A percentile compares a stretch with the other conserved stretches of the same genome.
Conservation (phyloP, 805 yeast genomes). For the Yamadazyma takamatsuzukensis region DNA sequence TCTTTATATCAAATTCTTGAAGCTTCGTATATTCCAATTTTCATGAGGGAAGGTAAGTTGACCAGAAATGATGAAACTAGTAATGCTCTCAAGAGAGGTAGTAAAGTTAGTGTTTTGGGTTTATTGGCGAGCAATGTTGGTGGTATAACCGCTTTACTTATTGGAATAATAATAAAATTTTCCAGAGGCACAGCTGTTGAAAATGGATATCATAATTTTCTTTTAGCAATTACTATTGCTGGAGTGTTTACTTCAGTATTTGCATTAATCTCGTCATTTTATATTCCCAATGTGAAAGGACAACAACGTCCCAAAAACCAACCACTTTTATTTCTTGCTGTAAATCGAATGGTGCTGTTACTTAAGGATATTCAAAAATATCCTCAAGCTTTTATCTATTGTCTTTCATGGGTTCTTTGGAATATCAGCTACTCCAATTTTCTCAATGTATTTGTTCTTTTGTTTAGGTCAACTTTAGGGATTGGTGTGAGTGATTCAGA, state of each 20-base stretch:
- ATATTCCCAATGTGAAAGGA: slow-evolving; percentile 29
- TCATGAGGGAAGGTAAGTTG: slow-evolving; percentile 36
- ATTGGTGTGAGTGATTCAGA: slow-evolving; percentile 35
- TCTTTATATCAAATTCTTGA: slow-evolving; percentile 34
- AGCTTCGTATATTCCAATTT: slow-evolving; percentile 37
- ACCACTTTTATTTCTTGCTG: slow-evolving; percentile 19
- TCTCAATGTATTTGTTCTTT: slow-evolving; percentile 29
- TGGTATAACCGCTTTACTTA: slow-evolving; percentile 32
- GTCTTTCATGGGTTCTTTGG: slow-evolving; percentile 43
- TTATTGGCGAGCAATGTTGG: slow-evolving; percentile 33
- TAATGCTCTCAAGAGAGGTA: slow-evolving; percentile 29
- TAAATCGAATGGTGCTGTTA: slow-evolving; percentile 22
- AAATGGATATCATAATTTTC: slow-evolving; percentile 28
- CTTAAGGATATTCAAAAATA: slow-evolving; percentile 21
- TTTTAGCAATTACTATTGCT: slow-evolving; percentile 38
- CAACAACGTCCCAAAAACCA: slow-evolving; percentile 23
- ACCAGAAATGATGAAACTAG: slow-evolving; percentile 10
- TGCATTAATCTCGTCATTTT: slow-evolving; percentile 20
- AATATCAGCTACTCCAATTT: slow-evolving; percentile 33
- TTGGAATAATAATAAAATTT: slow-evolving; percentile 36
- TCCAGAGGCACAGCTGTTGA: slow-evolving; percentile 18
- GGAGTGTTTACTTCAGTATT: slow-evolving; percentile 30
- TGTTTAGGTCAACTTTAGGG: slow-evolving; percentile 39
- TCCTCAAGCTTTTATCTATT: slow-evolving; percentile 31
- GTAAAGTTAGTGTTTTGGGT: slow-evolving; percentile 36